phyloP scores from a whole-genome alignment of 352 stramenopile genomes.

The Phytophthora tentaculata region DNA sequence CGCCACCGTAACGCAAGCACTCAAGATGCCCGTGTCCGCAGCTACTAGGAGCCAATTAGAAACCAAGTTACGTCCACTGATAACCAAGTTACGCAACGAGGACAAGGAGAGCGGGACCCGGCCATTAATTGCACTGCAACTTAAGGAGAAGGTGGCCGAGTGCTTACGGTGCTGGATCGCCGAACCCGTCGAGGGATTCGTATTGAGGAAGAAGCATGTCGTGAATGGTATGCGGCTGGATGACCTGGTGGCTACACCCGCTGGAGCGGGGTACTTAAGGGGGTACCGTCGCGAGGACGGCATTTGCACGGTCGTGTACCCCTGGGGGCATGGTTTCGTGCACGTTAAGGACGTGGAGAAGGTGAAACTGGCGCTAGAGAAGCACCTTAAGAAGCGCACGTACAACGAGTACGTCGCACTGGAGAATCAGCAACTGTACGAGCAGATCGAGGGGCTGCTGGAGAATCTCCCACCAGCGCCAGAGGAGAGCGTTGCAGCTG shows the following conservation, averaged over 20 bases:
- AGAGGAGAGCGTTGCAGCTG: neutral
- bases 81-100: conserved; percentile 21
- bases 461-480: conserved; percentile 45
- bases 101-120: conserved; percentile 12
- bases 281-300: conserved; percentile 58
- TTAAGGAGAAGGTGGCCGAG: conserved; percentile 76
- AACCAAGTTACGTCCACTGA: conserved; percentile 36
- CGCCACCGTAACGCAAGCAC: conserved; percentile 51
- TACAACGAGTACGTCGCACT: conserved; percentile 62
- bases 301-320: conserved; percentile 76
- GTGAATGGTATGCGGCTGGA: conserved; percentile 65
- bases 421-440: conserved; percentile 74
- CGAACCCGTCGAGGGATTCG: conserved; percentile 74
- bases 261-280: conserved; percentile 66
- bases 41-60: conserved; percentile 43
- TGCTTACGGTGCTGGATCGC: conserved; percentile 74
- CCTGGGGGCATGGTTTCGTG: conserved; percentile 79
- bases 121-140: conserved; percentile 53
- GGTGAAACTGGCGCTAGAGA: conserved; percentile 41
- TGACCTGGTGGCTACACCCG: conserved; percentile 69
- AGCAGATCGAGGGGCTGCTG: conserved; percentile 68
- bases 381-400: conserved; percentile 51
- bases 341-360: conserved; percentile 62
- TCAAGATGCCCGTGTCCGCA: conserved; percentile 52
- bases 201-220: conserved; percentile 73